Evolutionary conservation across 495 filamentous ascomycete genomes (phyloP).

Genomic region (Pyronema domesticum): DNA sequence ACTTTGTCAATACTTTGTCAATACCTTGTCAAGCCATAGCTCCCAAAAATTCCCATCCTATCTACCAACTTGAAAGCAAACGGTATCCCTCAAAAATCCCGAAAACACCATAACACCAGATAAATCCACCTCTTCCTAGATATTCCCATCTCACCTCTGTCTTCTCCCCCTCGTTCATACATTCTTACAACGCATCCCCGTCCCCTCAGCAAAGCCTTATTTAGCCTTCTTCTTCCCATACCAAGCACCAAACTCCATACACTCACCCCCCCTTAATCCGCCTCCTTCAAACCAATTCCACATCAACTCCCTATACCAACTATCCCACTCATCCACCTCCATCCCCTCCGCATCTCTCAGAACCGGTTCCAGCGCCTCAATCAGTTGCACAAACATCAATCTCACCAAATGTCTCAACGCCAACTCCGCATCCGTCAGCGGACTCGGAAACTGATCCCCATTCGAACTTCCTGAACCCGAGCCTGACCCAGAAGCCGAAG

Average conservation of each 20-base stretch:
- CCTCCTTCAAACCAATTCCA: conserved; percentile 60
- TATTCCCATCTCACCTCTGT: too few relatives aligned
- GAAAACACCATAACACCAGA: too few relatives aligned
- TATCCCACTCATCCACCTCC: conserved; percentile 79
- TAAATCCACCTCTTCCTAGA: too few relatives aligned
- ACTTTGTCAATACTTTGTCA: too few relatives aligned
- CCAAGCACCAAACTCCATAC: conserved; percentile 87
- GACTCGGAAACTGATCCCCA: conserved; percentile 1
- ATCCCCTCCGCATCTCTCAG: conserved; percentile 68
- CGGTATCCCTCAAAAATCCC: too few relatives aligned
- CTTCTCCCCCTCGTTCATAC: too few relatives aligned
- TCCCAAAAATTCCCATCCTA: too few relatives aligned
- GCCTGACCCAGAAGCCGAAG: neutral
- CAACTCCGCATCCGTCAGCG: conserved; percentile 51
- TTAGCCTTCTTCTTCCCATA: conserved; percentile 49
- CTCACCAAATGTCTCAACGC: conserved; percentile 64
- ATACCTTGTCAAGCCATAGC: too few relatives aligned
- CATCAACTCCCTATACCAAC: conserved; percentile 77
- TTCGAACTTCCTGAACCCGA: neutral
- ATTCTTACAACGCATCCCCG: too few relatives aligned
- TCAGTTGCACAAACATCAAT: conserved; percentile 66
- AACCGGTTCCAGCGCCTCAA: conserved; percentile 70
- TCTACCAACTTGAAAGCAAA: too few relatives aligned
- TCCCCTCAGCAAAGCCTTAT: neutral
- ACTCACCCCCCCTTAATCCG: conserved; percentile 68